Evolutionary conservation across 208 protist species (phyloP).

Genomic region (Leishmania major): DNA sequence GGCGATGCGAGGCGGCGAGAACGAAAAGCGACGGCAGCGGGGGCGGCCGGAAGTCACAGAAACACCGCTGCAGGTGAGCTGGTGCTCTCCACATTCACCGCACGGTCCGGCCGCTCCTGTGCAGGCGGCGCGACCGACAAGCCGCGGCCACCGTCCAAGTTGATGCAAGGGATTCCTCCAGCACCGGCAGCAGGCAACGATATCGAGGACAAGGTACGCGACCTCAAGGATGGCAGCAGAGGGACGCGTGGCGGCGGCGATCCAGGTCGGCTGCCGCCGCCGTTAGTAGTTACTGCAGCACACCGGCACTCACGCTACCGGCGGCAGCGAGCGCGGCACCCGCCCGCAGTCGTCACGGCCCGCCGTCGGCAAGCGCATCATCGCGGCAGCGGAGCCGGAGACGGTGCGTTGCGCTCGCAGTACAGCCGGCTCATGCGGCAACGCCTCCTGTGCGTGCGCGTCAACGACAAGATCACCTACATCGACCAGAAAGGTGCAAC

Average conservation of each 20-base stretch:
- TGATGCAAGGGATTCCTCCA: background rate
- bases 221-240: background rate
- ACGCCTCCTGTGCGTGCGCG: conserved; percentile 34
- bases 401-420: conserved; percentile 12
- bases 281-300: background rate
- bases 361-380: background rate
- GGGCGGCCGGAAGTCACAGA: background rate
- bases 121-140: background rate
- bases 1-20: background rate
- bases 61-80: background rate
- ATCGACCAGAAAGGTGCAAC: conserved; percentile 39
- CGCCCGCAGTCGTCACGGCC: background rate
- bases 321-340: background rate
- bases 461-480: conserved; percentile 40
- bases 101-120: background rate
- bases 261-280: background rate
- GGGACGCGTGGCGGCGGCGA: background rate
- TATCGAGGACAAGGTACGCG: background rate
- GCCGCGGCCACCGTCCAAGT: background rate
- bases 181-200: background rate
- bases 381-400: background rate
- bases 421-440: conserved; percentile 30
- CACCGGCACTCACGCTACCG: conserved; percentile 2
- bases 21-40: background rate
- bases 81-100: background rate